Evolutionary conservation across 1,139 yeast genomes (phyloP).

Genomic region (Ashbya aceris): DNA sequence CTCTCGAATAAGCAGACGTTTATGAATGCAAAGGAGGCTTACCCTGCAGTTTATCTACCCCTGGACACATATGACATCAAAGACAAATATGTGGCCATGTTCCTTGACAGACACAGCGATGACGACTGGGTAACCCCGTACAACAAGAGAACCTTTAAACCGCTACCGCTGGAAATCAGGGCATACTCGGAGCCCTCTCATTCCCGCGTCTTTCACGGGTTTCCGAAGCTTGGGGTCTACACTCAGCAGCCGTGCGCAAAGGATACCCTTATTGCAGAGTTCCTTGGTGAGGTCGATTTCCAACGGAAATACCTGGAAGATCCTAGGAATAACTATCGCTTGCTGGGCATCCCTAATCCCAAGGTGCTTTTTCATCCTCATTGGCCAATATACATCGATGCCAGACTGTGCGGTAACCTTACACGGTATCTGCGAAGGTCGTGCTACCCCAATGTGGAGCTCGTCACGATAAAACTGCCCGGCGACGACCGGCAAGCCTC

Average conservation of each 20-base stretch:
- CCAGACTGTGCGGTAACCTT: constrained; percentile 69
- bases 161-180: constrained; percentile 25
- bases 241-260: constrained; percentile 35
- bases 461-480: constrained; percentile 42
- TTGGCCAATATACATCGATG: constrained; percentile 59
- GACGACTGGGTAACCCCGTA: constrained; percentile 26
- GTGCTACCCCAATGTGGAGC: constrained; percentile 67
- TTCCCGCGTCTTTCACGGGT: constrained; percentile 49
- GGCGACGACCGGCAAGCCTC: neutral
- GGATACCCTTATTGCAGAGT: constrained; percentile 51
- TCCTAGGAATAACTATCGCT: constrained; percentile 62
- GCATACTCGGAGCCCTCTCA: constrained; percentile 30
- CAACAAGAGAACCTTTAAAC: constrained; percentile 12
- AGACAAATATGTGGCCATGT: constrained; percentile 28
- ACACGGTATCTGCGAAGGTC: constrained; percentile 69
- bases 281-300: constrained; percentile 64
- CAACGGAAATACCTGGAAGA: constrained; percentile 55
- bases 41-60: constrained; percentile 44
- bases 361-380: constrained; percentile 50
- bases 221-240: constrained; percentile 60
- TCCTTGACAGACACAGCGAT: constrained; percentile 23
- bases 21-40: constrained; percentile 34
- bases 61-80: constrained; percentile 41
- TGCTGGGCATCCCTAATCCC: constrained; percentile 83
- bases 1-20: constrained; percentile 26